Base-by-base conservation (phyloP, 129 eudicot species). In the Tagetes erecta region DNA sequence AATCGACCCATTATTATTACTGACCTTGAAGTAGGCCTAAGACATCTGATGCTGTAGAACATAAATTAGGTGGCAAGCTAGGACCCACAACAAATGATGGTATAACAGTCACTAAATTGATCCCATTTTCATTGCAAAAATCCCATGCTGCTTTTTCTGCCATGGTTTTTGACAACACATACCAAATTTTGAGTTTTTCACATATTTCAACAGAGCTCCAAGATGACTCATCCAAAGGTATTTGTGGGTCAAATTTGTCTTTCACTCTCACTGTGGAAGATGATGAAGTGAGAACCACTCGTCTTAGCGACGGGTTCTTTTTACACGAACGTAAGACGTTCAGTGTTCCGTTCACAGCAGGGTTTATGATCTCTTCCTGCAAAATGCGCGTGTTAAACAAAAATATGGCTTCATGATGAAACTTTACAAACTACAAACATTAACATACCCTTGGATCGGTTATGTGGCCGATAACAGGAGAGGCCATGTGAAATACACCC, bases 101-200 rank as follows among this genome's bases (percentile, higher is more conserved):
- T 4, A 88, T 82, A 46, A 94, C 81, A 1, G 96, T 86, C 27
- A 94, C 97, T 13, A 94, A 80, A 70, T 88, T 83, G 70, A 94
- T 88, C 42, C 80, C 69, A 72, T 90, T 94, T 42, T 90, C 83
- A 27, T 86, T 84, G 69, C 96, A 86, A 74, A 83, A 94, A 33
- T 86, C 88, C 98, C 98, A 94, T 46, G 98, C 98, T 27, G 97
- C 91, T 78, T 65, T 90, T 83, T 94, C 98, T 0, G 98, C 96
- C 49, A 80, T 86, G 10, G 91, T 85, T 79, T 90, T 94, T 1
- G 98, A 94, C 45, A 94, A 31, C 5, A 55, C 93, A 72, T 94
- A 94, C 98, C 97, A 94, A 53, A 86, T 83, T 87, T 88, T 55
- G 50, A 80, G 82, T 65, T 49, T 80, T 67, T 90, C 95, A 69